Conservation (phyloP, 2,329 filamentous ascomycete genomes). For the Gyromitra esculenta region DNA sequence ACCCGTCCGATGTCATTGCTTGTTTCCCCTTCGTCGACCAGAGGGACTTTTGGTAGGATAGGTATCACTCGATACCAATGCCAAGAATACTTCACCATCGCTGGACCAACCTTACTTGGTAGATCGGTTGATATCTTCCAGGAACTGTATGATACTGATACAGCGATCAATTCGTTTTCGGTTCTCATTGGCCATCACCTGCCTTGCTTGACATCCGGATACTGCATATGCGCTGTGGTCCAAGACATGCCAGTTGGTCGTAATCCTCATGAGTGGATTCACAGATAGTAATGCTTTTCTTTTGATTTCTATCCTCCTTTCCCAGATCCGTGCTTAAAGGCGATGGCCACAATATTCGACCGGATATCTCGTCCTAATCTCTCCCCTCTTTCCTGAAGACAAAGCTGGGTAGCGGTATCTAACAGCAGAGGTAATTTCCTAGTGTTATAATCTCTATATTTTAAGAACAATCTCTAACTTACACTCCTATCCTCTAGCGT, state of each 20-base stretch:
- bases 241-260: constrained; percentile 45
- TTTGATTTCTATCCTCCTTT: not conserved
- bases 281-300: constrained; percentile 1
- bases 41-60: not conserved
- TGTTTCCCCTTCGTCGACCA: not conserved
- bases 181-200: constrained; percentile 11
- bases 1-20: not conserved
- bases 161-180: not conserved
- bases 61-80: not conserved
- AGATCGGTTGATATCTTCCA: constrained; percentile 6
- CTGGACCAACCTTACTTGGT: not conserved
- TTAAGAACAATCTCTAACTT: constrained; percentile 7
- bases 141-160: not conserved
- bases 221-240: constrained; percentile 35
- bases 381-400: not conserved
- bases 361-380: not conserved
- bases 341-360: not conserved
- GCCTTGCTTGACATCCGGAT: not conserved
- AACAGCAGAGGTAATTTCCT: constrained; percentile 2
- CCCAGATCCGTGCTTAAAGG: not conserved
- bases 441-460: not conserved
- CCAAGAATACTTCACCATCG: not conserved
- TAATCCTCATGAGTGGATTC: not conserved
- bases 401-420: not conserved
- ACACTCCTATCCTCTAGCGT: not conserved